These are phyloP conservation scores for Halophytophthora batemanensis DNA, from an alignment of 352 stramenopile genomes.

Conservation along the genomic window DNA sequence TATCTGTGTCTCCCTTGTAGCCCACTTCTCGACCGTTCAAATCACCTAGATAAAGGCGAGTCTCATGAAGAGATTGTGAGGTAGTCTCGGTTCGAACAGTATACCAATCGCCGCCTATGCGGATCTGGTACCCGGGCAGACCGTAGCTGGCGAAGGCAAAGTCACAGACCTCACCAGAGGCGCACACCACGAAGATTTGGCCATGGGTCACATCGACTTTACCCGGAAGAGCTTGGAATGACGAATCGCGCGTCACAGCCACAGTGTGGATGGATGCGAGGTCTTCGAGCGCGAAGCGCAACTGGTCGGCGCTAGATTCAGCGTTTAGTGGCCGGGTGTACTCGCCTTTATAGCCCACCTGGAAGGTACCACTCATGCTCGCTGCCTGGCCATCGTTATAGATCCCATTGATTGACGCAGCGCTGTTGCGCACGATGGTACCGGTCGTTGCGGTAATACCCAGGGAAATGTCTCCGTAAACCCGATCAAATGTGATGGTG, in stretches of 20 bases:
- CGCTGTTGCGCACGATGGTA: conserved; percentile 17
- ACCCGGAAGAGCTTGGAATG: conserved; percentile 38
- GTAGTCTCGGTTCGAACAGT: conserved; percentile 44
- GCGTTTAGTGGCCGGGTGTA: conserved; percentile 68
- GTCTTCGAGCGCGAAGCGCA: conserved; percentile 68
- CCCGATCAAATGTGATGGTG: conserved; percentile 59
- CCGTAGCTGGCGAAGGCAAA: conserved; percentile 55
- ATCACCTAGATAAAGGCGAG: conserved; percentile 60
- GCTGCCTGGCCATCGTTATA: conserved; percentile 40
- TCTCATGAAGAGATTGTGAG: conserved; percentile 35
- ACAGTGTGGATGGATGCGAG: conserved; percentile 54
- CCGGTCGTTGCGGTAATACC: conserved; percentile 15
- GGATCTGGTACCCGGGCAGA: conserved; percentile 52
- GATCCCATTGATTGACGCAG: conserved; percentile 50
- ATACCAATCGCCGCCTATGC: conserved; percentile 68
- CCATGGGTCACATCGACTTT: conserved; percentile 58
- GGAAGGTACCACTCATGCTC: conserved; percentile 79
- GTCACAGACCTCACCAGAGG: conserved; percentile 37
- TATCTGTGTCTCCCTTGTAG: conserved; percentile 41
- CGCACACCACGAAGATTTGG: conserved; percentile 61
- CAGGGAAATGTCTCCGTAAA: conserved; percentile 52
- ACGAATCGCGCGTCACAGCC: conserved; percentile 41
- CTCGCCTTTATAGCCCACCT: conserved; percentile 58
- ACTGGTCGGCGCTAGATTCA: conserved; percentile 56
- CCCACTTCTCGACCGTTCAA: conserved; percentile 51